phyloP scores from a whole-genome alignment of 176 grass and related monocot genomes.

The Bromus sterilis region DNA sequence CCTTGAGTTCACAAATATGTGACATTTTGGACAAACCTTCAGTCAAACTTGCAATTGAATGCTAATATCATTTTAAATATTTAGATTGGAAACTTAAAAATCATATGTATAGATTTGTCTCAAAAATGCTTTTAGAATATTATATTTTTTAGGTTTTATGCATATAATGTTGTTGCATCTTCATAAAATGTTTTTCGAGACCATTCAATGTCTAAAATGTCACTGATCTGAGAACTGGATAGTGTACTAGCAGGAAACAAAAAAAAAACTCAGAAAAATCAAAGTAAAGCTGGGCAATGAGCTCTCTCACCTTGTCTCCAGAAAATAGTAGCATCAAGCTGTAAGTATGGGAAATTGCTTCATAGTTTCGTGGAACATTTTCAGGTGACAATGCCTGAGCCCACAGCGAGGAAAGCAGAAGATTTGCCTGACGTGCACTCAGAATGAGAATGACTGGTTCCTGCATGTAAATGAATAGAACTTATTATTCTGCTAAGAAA shows the following conservation, averaged over 20 bases:
- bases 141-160: not conserved
- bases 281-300: not conserved
- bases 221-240: not conserved
- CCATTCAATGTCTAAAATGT: not conserved
- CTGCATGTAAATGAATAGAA: conserved; percentile 37
- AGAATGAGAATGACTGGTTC: conserved; percentile 63
- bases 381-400: conserved; percentile 66
- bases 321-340: conserved; percentile 93
- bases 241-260: not conserved
- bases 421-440: conserved; percentile 58
- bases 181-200: not conserved
- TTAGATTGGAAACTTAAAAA: not conserved
- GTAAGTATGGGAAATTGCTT: conserved; percentile 93
- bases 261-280: not conserved
- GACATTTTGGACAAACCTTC: not conserved
- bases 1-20: not conserved
- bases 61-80: not conserved
- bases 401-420: conserved; percentile 94
- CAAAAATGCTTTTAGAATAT: not conserved
- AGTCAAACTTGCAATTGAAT: not conserved
- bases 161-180: not conserved
- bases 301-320: conserved; percentile 54
- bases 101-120: not conserved
- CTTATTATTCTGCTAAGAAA: not conserved
- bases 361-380: conserved; percentile 74